Evolutionary conservation across 2,329 filamentous ascomycete species (phyloP).

Genomic region (Aspergillus fischeri): DNA sequence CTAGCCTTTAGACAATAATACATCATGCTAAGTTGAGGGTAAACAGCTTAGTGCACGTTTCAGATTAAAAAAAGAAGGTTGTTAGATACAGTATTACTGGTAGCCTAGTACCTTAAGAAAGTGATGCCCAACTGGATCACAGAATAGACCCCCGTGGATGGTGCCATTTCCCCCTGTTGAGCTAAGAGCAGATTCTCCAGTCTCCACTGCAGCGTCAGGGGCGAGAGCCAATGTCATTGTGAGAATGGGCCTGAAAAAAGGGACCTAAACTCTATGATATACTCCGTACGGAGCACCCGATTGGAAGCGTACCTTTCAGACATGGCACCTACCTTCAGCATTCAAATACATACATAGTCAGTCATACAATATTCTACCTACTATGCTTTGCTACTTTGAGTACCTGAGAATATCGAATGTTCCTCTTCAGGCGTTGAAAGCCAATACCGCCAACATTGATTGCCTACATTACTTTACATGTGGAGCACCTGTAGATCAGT

Average conservation of each 20-base stretch:
- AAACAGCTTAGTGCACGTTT: not conserved
- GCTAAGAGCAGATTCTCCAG: not conserved
- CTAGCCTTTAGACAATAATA: not conserved
- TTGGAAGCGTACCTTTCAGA: too few relatives aligned
- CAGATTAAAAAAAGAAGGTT: not conserved
- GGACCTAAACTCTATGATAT: too few relatives aligned
- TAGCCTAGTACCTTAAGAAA: too few relatives aligned
- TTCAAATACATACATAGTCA: not conserved
- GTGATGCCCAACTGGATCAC: too few relatives aligned
- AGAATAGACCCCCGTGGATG: not conserved
- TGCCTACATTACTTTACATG: not conserved
- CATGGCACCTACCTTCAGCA: too few relatives aligned
- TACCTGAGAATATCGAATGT: too few relatives aligned
- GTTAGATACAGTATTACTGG: not conserved
- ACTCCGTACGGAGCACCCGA: too few relatives aligned
- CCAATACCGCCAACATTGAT: too few relatives aligned
- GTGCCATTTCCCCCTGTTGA: not conserved
- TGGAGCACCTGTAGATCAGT: not conserved
- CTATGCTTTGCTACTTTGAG: too few relatives aligned
- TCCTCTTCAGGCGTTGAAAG: too few relatives aligned
- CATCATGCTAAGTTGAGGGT: too few relatives aligned
- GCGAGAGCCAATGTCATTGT: not conserved
- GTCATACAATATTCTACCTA: too few relatives aligned
- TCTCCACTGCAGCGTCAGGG: not conserved
- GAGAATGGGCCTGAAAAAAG: not conserved